These are phyloP conservation scores for Ogataea philodendri DNA, from an alignment of 805 yeast genomes.

Conservation along the genomic window DNA sequence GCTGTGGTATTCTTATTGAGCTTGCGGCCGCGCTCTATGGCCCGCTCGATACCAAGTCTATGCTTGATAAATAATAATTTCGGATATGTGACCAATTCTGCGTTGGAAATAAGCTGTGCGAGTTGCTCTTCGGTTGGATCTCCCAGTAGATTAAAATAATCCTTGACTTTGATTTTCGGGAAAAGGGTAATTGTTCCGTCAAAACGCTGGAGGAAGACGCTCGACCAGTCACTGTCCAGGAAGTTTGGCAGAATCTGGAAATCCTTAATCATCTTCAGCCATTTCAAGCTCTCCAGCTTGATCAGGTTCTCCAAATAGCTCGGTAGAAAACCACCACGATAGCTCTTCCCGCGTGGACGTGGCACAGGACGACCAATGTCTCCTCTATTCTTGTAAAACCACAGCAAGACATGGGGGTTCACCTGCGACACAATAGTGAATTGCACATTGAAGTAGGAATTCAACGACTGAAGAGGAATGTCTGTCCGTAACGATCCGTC, in stretches of 20 bases:
- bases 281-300: slow-evolving; percentile 71
- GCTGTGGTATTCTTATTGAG: slow-evolving; percentile 16
- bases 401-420: slow-evolving; percentile 75
- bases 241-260: slow-evolving; percentile 67
- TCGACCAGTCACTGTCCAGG: slow-evolving; percentile 78
- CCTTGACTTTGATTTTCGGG: slow-evolving; percentile 61
- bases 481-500: slow-evolving; percentile 81
- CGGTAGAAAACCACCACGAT: slow-evolving; percentile 76
- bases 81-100: slow-evolving; percentile 67
- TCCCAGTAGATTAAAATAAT: slow-evolving; percentile 60
- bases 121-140: slow-evolving; percentile 66
- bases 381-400: slow-evolving; percentile 76
- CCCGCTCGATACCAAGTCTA: slow-evolving; percentile 61
- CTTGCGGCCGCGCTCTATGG: slow-evolving; percentile 52
- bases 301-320: slow-evolving; percentile 69
- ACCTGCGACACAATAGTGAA: slow-evolving; percentile 79
- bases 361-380: slow-evolving; percentile 78
- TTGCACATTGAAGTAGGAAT: slow-evolving; percentile 72
- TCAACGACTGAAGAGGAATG: slow-evolving; percentile 70
- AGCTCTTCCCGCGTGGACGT: slow-evolving; percentile 50
- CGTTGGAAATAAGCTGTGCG: slow-evolving; percentile 54
- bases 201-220: slow-evolving; percentile 69
- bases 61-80: slow-evolving; percentile 62
- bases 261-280: slow-evolving; percentile 65
- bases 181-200: slow-evolving; percentile 75